Conservation (phyloP, 768 basidiomycete genomes). For the Daedaleopsis sinensis region DNA sequence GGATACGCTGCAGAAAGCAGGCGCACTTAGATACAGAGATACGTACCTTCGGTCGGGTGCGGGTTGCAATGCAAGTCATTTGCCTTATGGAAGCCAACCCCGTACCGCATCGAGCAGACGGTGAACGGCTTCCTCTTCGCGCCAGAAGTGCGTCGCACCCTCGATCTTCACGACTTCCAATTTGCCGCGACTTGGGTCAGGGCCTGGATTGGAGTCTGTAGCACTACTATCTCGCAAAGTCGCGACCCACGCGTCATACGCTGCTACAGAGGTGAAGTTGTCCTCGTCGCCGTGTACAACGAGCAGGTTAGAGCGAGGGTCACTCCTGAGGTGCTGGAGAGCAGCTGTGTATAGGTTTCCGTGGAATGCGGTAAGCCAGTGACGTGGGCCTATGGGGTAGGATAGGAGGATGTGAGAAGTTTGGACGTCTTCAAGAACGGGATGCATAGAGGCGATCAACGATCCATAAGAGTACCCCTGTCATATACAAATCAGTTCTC, state of each 20-base stretch:
- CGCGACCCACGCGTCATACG: constrained; percentile 59
- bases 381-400: constrained; percentile 72
- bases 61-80: neutral
- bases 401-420: constrained; percentile 73
- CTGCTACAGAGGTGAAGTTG: constrained; percentile 63
- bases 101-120: constrained; percentile 15
- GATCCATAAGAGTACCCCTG: constrained; percentile 87
- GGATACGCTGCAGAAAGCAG: too few relatives aligned
- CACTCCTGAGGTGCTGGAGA: constrained; percentile 51
- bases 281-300: constrained; percentile 70
- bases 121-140: constrained; percentile 26
- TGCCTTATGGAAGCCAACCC: constrained; percentile 20
- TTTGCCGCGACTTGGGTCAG: constrained; percentile 1
- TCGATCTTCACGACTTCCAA: constrained; percentile 42
- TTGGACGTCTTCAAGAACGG: constrained; percentile 52
- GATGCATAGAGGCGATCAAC: constrained; percentile 68
- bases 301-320: constrained; percentile 54
- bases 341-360: constrained; percentile 54
- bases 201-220: constrained; percentile 20
- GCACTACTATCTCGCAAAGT: constrained; percentile 34
- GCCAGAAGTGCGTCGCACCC: constrained; percentile 72
- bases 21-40: too few relatives aligned
- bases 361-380: constrained; percentile 71
- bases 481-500: neutral
- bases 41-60: too few relatives aligned